Base-by-base conservation (phyloP, 2,329 filamentous ascomycete species). In the Venturia asperata region DNA sequence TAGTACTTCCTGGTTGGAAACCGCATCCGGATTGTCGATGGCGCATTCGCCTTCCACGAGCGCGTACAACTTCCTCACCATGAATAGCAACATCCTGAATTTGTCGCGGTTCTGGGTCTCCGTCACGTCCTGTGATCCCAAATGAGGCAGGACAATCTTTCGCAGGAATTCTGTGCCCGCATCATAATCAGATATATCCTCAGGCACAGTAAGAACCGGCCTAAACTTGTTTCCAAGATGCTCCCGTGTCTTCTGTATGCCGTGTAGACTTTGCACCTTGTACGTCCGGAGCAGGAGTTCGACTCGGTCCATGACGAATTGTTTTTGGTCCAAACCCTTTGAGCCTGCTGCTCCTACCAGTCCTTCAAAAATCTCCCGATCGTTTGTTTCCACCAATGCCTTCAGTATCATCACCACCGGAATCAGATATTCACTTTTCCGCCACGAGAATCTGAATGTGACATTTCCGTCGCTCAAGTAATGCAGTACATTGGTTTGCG, bases 331-430 rank as follows among this genome's bases (percentile, higher is more conserved):
- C 43, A 90, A 82, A 9, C 89, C 89, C 73, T 91, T 88, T 39
- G 90, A 92, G 39, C 85, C 86, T 66, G 86, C 83, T 37, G 85
- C 81, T 45, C 93, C 93, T 60, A 97, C 88, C 63, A 99, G 79
- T n/a, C 89, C 90, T 76, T 97, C 92, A 67, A 95, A 97, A 56
- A 99, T 94, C 74, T 97, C 92, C 66, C 91, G 86, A 73, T 99
- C 94, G 74, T 96, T 99, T 19, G 94, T 99, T 76, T 99, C 93
- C 1, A 94, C 85, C 62, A 99, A 80, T 1, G 94, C 93, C 79
- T 97, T 99, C 69, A 99, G 79, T 42, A 99, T 87, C 93, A 99
- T 97, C 83, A 97, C 87, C 67, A 92, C 90, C 0, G 94, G 94
- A 2, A 99, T 85, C n/a, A 99, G 85, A 73, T 91, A 99, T 77